phyloP scores from a whole-genome alignment of 768 basidiomycete genomes.

The Pilatotrama ljubarskyi region DNA sequence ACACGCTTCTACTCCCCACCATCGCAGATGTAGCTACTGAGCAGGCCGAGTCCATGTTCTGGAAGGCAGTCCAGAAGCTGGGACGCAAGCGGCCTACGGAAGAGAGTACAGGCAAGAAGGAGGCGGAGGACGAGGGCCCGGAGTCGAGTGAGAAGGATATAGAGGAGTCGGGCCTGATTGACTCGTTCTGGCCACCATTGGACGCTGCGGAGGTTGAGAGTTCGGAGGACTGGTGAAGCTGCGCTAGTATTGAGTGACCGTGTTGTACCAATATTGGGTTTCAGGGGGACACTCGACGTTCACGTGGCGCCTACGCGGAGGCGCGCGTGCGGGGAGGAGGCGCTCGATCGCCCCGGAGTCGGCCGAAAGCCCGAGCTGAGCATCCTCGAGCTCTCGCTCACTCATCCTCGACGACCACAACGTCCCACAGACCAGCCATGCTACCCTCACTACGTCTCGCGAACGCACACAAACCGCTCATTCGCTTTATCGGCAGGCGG shows the following conservation, averaged over 20 bases:
- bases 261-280: not conserved
- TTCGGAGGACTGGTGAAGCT: slow-evolving; percentile 15
- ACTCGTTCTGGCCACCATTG: slow-evolving; percentile 26
- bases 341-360: slow-evolving; percentile 10
- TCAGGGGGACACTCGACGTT: not conserved
- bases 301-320: not conserved
- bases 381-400: not conserved
- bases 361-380: slow-evolving; percentile 15
- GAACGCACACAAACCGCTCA: slow-evolving; percentile 30
- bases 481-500: slow-evolving; percentile 32
- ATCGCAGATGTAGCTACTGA: slow-evolving; percentile 55
- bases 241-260: not conserved
- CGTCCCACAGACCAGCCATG: slow-evolving; percentile 16
- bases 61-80: slow-evolving; percentile 41
- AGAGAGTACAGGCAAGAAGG: slow-evolving; percentile 5
- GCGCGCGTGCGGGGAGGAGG: not conserved
- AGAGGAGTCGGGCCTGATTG: slow-evolving; percentile 33
- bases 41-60: slow-evolving; percentile 60
- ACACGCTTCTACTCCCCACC: slow-evolving; percentile 45
- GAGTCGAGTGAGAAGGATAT: slow-evolving; percentile 42
- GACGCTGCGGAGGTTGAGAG: slow-evolving; percentile 21
- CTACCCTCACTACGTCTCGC: slow-evolving; percentile 28
- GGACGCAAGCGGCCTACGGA: slow-evolving; percentile 31
- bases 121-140: slow-evolving; percentile 22
- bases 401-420: slow-evolving; percentile 13